Evolutionary conservation across 2,329 filamentous ascomycete genomes (phyloP).

Genomic region (Geoglossum cookeanum): DNA sequence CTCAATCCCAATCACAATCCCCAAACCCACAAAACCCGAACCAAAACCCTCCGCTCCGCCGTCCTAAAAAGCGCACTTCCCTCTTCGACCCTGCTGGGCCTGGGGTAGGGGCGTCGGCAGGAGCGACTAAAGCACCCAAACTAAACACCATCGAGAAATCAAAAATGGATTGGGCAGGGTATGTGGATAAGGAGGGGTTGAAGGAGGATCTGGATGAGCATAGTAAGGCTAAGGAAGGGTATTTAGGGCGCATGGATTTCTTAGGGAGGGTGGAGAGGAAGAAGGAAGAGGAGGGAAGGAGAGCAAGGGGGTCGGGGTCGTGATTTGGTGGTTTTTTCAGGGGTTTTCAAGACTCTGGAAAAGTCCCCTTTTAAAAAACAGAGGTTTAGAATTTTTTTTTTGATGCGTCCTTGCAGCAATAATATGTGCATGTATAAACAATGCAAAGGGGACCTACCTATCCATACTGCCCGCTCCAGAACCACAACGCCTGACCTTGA

Average conservation of each 20-base stretch:
- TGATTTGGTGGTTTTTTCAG: neutral
- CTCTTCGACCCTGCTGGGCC: conserved; percentile 22
- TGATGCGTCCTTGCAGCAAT: too few relatives aligned
- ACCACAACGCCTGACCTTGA: too few relatives aligned
- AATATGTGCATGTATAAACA: too few relatives aligned
- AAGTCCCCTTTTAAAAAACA: neutral
- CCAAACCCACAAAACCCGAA: conserved; percentile 21
- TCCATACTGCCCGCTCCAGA: too few relatives aligned
- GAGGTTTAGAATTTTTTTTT: too few relatives aligned
- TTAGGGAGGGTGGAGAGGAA: conserved; percentile 43
- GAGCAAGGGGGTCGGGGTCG: neutral
- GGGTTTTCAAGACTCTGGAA: neutral
- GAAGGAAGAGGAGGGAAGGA: conserved; percentile 33
- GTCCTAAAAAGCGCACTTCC: conserved; percentile 26
- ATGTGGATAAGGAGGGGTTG: conserved; percentile 46
- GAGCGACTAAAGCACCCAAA: conserved; percentile 30
- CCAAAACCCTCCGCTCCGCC: conserved; percentile 20
- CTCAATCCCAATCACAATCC: conserved; percentile 17
- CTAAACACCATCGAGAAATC: conserved; percentile 49
- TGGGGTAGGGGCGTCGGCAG: neutral
- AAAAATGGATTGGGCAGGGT: conserved; percentile 45
- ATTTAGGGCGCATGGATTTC: conserved; percentile 43
- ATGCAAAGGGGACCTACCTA: too few relatives aligned
- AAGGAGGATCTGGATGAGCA: conserved; percentile 47
- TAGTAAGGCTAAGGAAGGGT: conserved; percentile 45